Conservation (phyloP, 2,329 filamentous ascomycete species). For the Fusarium musae region DNA sequence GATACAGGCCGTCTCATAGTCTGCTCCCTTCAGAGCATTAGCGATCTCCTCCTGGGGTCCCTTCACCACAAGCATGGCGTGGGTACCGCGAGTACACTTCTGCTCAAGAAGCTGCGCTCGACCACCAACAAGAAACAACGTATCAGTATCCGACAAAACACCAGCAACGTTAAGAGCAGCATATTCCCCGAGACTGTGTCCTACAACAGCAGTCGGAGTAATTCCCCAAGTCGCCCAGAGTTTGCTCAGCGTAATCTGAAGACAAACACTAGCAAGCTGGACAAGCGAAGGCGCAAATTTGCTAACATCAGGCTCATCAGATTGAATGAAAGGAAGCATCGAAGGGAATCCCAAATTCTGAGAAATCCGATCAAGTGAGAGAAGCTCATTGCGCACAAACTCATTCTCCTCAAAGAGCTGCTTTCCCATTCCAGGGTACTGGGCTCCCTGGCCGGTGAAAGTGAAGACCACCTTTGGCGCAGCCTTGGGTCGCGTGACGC, state of each 20-base stretch:
- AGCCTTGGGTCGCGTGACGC: slow-evolving; percentile 21
- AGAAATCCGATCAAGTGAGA: slow-evolving; percentile 47
- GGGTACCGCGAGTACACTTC: slow-evolving; percentile 57
- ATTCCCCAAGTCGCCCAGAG: slow-evolving; percentile 55
- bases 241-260: slow-evolving; percentile 56
- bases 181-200: slow-evolving; percentile 55
- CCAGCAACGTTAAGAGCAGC: slow-evolving; percentile 68
- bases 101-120: slow-evolving; percentile 67
- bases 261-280: slow-evolving; percentile 53
- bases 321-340: slow-evolving; percentile 38
- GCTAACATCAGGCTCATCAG: slow-evolving; percentile 19
- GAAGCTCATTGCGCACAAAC: slow-evolving; percentile 49
- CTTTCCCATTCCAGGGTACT: slow-evolving; percentile 46
- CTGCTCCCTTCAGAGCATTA: slow-evolving; percentile 30
- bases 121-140: slow-evolving; percentile 70
- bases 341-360: slow-evolving; percentile 52
- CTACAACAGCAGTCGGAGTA: slow-evolving; percentile 56
- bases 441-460: slow-evolving; percentile 59
- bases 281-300: slow-evolving; percentile 38
- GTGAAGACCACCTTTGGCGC: slow-evolving; percentile 47
- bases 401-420: slow-evolving; percentile 49
- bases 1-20: slow-evolving; percentile 63
- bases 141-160: slow-evolving; percentile 69
- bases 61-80: slow-evolving; percentile 52
- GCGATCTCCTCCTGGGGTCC: slow-evolving; percentile 26